Evolutionary conservation across 306 rosid genomes (phyloP).

Genomic region (Vicia faba): DNA sequence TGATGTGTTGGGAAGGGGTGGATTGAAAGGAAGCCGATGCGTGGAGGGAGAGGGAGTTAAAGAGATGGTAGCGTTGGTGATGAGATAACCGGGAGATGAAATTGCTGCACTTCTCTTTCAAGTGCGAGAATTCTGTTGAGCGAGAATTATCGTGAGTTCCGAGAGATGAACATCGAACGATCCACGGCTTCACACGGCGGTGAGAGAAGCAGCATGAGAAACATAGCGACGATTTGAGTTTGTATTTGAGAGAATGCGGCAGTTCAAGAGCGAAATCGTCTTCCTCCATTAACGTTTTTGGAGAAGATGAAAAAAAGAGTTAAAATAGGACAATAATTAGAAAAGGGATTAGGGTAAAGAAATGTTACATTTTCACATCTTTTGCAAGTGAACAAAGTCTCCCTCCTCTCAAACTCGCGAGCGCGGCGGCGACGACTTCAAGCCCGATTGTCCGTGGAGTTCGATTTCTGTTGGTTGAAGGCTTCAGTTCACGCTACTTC

Average conservation of each 20-base stretch:
- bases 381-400: no score
- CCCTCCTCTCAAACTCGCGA: no score
- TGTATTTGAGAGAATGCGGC: constrained; percentile 46
- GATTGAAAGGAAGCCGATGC: no score
- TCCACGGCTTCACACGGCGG: constrained; percentile 36
- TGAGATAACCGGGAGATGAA: constrained; percentile 55
- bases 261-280: constrained; percentile 33
- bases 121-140: constrained; percentile 42
- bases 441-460: no score
- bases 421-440: no score
- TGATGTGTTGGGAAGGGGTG: no score
- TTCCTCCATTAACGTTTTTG: constrained; percentile 41
- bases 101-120: constrained; percentile 50
- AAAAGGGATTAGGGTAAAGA: no score
- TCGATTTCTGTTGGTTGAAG: no score
- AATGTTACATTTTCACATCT: no score
- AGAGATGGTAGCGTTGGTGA: constrained; percentile 57
- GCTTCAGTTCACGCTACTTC: no score
- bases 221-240: constrained; percentile 50
- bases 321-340: no score
- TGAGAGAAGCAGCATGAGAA: constrained; percentile 48
- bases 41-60: no score
- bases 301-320: not conserved
- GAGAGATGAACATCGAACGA: constrained; percentile 46
- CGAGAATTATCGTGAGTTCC: constrained; percentile 36